These are phyloP conservation scores for Boletus pseudopeckii DNA, from an alignment of 768 basidiomycete species.

Conservation along the genomic window DNA sequence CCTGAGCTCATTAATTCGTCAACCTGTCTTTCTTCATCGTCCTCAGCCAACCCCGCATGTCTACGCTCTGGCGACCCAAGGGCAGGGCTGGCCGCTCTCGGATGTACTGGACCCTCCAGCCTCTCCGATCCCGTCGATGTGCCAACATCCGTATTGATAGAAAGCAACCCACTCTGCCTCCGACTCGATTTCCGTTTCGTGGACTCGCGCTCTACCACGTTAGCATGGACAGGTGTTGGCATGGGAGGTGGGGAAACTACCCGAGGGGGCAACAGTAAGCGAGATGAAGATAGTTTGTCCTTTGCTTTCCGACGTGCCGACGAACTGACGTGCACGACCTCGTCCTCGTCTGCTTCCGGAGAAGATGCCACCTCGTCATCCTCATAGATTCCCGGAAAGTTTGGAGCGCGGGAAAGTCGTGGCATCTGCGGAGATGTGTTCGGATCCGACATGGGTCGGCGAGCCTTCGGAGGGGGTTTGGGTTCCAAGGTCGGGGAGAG, in stretches of 20 bases:
- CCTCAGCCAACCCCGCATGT: conserved; percentile 53
- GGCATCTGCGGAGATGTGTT: conserved; percentile 46
- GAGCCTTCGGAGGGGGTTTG: conserved; percentile 49
- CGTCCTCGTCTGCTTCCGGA: conserved; percentile 41
- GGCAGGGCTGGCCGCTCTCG: conserved; percentile 63
- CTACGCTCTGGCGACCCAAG: conserved; percentile 59
- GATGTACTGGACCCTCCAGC: conserved; percentile 38
- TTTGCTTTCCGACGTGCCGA: conserved; percentile 42
- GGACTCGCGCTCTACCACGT: conserved; percentile 34
- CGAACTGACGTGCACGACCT: conserved; percentile 37
- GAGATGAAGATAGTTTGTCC: conserved; percentile 46
- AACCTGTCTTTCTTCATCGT: conserved; percentile 52
- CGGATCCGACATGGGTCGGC: conserved; percentile 43
- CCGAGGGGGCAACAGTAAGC: conserved; percentile 46
- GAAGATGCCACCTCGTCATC: conserved; percentile 57
- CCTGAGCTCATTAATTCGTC: conserved; percentile 22
- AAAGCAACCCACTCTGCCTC: conserved; percentile 55
- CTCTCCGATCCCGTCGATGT: conserved; percentile 26
- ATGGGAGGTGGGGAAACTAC: conserved; percentile 38
- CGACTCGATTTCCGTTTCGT: conserved; percentile 25
- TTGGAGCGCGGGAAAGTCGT: conserved; percentile 63
- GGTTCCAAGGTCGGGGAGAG: conserved; percentile 36
- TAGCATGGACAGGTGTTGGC: conserved; percentile 32
- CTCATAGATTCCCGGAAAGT: conserved; percentile 62
- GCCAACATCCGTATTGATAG: conserved; percentile 33